Percentiles rank a stretch among this genome's conserved stretches.
These are phyloP conservation scores for Talaromyces wortmannii DNA, from an alignment of 495 filamentous ascomycete genomes.

Conservation along the genomic window DNA sequence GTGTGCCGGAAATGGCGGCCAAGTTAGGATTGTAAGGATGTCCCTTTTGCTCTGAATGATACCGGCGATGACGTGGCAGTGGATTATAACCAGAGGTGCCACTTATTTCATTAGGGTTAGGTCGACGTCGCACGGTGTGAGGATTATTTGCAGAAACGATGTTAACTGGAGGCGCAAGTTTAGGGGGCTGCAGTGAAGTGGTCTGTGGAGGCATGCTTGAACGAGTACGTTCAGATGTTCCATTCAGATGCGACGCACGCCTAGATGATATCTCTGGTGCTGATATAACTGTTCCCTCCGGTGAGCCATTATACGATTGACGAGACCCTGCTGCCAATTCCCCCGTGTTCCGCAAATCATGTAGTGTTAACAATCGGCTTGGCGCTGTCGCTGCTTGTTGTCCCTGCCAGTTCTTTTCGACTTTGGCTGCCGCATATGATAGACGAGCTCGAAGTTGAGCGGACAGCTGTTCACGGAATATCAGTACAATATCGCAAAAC, in stretches of 20 bases:
- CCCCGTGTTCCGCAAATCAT: background rate
- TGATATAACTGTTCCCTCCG: slow-evolving; percentile 14
- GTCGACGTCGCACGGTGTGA: slow-evolving; percentile 22
- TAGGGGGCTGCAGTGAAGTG: slow-evolving; percentile 13
- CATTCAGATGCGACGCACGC: background rate
- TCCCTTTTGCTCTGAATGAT: slow-evolving; percentile 31
- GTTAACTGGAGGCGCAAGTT: slow-evolving; percentile 54
- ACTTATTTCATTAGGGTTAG: slow-evolving; percentile 30
- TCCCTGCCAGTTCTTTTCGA: slow-evolving; percentile 78
- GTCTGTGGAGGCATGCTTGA: background rate
- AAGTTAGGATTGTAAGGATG: slow-evolving; percentile 27
- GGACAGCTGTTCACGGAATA: slow-evolving; percentile 50
- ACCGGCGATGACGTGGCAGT: slow-evolving; percentile 23
- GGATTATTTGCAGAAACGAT: slow-evolving; percentile 30
- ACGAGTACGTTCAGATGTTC: background rate
- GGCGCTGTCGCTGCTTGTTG: slow-evolving; percentile 17
- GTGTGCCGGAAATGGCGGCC: slow-evolving; percentile 21
- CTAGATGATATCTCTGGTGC: slow-evolving; percentile 5
- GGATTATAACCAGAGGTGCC: slow-evolving; percentile 15
- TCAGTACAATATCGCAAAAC: slow-evolving; percentile 8
- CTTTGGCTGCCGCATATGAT: slow-evolving; percentile 84
- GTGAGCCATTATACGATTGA: slow-evolving; percentile 7
- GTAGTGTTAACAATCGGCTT: background rate
- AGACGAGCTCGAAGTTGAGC: slow-evolving; percentile 71
- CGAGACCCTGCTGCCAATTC: background rate